Evolutionary conservation across 139 green algal genomes (phyloP), one percentile per base, ranked within the genome.

Genomic region (Ettlia oleoabundans): DNA sequence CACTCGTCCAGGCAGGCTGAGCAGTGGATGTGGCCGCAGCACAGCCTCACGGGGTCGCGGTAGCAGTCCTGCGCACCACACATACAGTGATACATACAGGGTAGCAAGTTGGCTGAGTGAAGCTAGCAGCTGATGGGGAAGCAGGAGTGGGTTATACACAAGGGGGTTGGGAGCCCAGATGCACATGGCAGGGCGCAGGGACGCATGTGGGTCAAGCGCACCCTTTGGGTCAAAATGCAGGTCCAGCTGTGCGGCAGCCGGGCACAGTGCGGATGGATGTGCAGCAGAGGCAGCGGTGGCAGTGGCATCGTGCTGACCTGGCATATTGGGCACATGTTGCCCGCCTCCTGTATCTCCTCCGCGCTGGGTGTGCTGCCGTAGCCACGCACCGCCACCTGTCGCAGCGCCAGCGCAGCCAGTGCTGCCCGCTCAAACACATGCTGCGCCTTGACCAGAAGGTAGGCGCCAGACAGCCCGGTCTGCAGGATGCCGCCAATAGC

Each of bases 11-110:
- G 84, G 85, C 94, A 98, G 26, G 89, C 86, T 13, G 94, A 86
- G 72, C 94, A 97, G 80, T 95, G 97, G 4, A 96, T 82, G 79
- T 97, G 94, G 28, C 67, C 72, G 75, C 94, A 97, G 19, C 53
- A 53, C 53, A 97, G 84, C 62, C 86, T 86, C 30, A 94, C 53
- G 2, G 94, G 90, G 5, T 43, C 55, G 1, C 55, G 81, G 38
- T 88, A 80, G 1, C 85, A 37, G 19, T 92, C 90, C 85, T 91
- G 76, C 66, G 42, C 35, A 68, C 10, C 19, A 19, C 1, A 37
- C 33, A 68, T 4, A 7, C 62, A 42, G 62, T 15, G 30, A 1
- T n/a, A n/a, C n/a, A n/a, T n/a, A n/a, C n/a, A n/a, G n/a, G n/a
- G n/a, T n/a, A n/a, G n/a, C n/a, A n/a, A n/a, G n/a, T n/a, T n/a